Base-by-base conservation (phyloP, 2,329 filamentous ascomycete species). In the Pseudopyrenochaeta lycopersici region DNA sequence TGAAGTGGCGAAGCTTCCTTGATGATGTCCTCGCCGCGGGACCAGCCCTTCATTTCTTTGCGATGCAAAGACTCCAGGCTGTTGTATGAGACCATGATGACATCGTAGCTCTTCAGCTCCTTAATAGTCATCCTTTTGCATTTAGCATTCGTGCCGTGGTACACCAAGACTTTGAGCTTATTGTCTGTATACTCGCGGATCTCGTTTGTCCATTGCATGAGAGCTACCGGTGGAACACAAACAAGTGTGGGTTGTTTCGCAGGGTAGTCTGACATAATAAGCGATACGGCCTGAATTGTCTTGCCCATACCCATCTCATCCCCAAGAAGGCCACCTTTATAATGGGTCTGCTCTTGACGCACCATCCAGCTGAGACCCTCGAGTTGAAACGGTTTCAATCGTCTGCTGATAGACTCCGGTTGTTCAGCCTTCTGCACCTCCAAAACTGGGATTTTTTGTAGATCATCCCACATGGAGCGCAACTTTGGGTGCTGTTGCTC, bases 231-330 rank as follows among this genome's bases (percentile, higher is more conserved):
- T 0, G 94, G 94, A 0, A 97, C 92, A 30, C 97, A 84, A 1
- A 98, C 93, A 3, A 98, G 82, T 0, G 92, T 90, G 1, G 95
- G 94, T 49, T 89, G 80, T 63, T 89, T 90, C 18, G 88, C 90
- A 3, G 93, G 94, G 67, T 91, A 97, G 73, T 98, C 93, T 1
- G 94, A 97, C 95, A 98, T 98, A 76, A 99, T 92, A 39, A 99
- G 84, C 2, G 94, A 97, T 15, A 99, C 95, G 2, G 95, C 94
- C 76, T 99, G 95, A 45, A 99, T 98, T 0, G 95, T 99, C 80
- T 99, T 99, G 44, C 95, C 95, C 78, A 99, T 90, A 17, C 95
- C 95, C 95, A 99, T 99, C 77, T 99, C 95, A 66, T 99, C 95
- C 54, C 95, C 95, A 1, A 99, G 84, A 2, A 99, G 82, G 12